Base-by-base conservation (phyloP, 148 eudicot genomes). In the Dysphania ambrosioides region DNA sequence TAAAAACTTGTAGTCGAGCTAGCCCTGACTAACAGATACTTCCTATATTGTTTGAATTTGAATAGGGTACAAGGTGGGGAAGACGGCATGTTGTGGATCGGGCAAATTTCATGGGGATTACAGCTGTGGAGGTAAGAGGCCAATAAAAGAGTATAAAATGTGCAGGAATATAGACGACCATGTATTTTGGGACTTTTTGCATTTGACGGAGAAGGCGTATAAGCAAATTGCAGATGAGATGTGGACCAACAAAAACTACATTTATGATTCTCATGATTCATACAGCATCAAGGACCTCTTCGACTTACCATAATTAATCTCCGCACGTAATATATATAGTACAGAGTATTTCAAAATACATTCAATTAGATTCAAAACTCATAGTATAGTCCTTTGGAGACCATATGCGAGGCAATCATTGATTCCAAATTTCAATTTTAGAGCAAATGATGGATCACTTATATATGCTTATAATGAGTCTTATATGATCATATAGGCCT, bases 101-200 rank as follows among this genome's bases (percentile, higher is more conserved):
- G 90, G 93, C 12, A 63, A 77, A 42, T 85, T 66, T 38, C 71
- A 87, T 56, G 90, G 88, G 32, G 63, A 74, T 1, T 44, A 68
- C 64, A 89, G 85, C 61, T 89, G 93, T 59, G 93, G 93, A 34
- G 90, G 90, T 15, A 87, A 72, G 76, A 79, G 88, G 21, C 75
- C 29, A 42, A 71, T 72, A 0, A 78, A 75, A 67, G 68, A 78
- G 19, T 89, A 71, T 65, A 72, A 84, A 4, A 26, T 83, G 63
- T 83, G 86, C 72, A 72, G 55, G 9, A 74, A 80, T 47, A 44
- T 78, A 29, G 64, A 75, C 6, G 79, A 83, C 0, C 66, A 80
- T 72, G 26, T 83, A 12, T 83, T 83, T 66, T 83, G 86, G 86
- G 86, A 83, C 35, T 80, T 82, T 2, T 60, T 78, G 27, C 86